Percentiles rank a stretch among this genome's conserved stretches.
Conservation (phyloP, 306 rosid genomes). For the Begonia fuchsioides region DNA sequence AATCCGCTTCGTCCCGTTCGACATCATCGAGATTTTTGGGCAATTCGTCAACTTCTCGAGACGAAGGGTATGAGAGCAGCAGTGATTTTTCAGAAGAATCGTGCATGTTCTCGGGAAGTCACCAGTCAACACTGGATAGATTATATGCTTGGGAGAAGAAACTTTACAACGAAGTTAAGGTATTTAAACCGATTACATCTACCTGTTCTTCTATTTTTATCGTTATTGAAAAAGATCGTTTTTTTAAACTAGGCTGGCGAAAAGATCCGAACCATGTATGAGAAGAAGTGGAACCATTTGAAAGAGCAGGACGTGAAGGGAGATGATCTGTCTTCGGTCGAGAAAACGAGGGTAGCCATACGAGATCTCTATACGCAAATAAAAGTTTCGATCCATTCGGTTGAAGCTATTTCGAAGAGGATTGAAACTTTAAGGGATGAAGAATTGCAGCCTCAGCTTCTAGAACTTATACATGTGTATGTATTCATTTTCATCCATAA, state of each 20-base stretch:
- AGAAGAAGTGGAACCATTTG: conserved; percentile 60
- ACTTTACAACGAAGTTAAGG: conserved; percentile 82
- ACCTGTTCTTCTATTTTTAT: too few relatives aligned
- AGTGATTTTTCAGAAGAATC: conserved; percentile 43
- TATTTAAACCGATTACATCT: conserved; percentile 10
- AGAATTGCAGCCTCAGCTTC: conserved; percentile 88
- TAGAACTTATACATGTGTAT: conserved; percentile 63
- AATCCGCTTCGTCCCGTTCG: conserved; percentile 64
- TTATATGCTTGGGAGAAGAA: conserved; percentile 94
- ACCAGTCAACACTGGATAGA: conserved; percentile 74
- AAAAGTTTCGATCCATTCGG: conserved; percentile 80
- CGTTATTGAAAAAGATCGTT: neutral
- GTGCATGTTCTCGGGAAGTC: conserved; percentile 42
- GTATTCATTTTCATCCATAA: neutral
- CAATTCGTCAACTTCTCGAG: conserved; percentile 30
- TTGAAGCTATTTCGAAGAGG: conserved; percentile 69
- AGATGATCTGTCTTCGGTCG: conserved; percentile 46
- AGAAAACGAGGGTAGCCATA: conserved; percentile 58
- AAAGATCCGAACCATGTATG: conserved; percentile 62
- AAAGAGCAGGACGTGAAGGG: conserved; percentile 63
- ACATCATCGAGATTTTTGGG: conserved; percentile 45
- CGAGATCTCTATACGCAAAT: conserved; percentile 77
- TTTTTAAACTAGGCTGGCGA: conserved; percentile 58
- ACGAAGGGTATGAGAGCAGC: conserved; percentile 27
- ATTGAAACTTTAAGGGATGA: conserved; percentile 78